Base-by-base conservation (phyloP, 2,329 filamentous ascomycete species). In the Xylariaceae sp. region DNA sequence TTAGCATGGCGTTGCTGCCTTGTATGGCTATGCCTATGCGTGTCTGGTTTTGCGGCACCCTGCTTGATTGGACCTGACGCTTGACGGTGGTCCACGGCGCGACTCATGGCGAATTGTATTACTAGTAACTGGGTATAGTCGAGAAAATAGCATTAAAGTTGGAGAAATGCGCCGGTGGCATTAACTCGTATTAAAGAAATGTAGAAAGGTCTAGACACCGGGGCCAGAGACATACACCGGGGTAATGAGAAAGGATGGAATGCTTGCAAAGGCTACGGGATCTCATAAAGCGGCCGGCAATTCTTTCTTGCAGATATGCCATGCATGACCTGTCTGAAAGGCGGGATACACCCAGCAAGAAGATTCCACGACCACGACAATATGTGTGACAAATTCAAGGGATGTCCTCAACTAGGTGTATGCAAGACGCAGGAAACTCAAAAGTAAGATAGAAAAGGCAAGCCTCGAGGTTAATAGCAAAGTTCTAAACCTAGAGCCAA, bases 81-180 rank as follows among this genome's bases (percentile, higher is more conserved):
- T 20, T 40, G 52, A 20, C 45, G 52, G 21, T 52, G 48, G 32
- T 53, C 46, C 19, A 48, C 21, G 7, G 53, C 48, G 44, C 57
- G 60, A 16, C 50, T 57, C 55, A 64, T 60, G 32, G 56, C 56
- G 55, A 64, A 45, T 41, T 62, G 61, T 54, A 64, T 64, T 46
- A 14, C 14, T 14, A 37, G 32, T 3, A 37, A 12, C 32, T 14
- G 14, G 12, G 32, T 16, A 16, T 37, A 16, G 32, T 16, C 12
- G 32, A 16, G 32, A 37, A 37, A 37, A 12, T 12, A 16, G 32
- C 14, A 37, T 16, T 37, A 16, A 16, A 10, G 14, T 12, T 37
- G 3, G 6, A 37, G 23, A 14, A 37, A 37, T 37, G 32, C 14
- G 14, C 9, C 32, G 32, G 9, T 10, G 32, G 32, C 32, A 37